Evolutionary conservation across 2,329 filamentous ascomycete genomes (phyloP).

Genomic region (Aspergillus floridensis): DNA sequence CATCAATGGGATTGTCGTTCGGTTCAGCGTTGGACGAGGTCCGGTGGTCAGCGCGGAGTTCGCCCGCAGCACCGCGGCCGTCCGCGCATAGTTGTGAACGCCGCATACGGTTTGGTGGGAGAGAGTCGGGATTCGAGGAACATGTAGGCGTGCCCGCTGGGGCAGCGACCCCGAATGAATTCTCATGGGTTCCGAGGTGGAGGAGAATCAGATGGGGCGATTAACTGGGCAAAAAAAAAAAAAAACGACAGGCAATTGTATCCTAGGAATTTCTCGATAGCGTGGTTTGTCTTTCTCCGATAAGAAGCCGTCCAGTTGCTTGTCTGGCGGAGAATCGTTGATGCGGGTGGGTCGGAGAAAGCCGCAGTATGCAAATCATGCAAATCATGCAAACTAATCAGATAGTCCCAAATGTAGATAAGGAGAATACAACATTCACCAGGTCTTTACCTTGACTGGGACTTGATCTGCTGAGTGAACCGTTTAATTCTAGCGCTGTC

Average conservation of each 20-base stretch:
- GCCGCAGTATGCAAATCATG: background rate
- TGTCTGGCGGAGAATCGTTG: conserved; percentile 23
- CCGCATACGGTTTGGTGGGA: conserved; percentile 18
- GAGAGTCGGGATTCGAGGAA: conserved; percentile 5
- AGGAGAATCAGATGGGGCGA: background rate
- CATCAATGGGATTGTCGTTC: background rate
- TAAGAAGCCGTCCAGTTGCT: conserved; percentile 17
- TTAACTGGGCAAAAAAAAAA: background rate
- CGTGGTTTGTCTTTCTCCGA: conserved; percentile 12
- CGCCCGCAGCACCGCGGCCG: conserved; percentile 19
- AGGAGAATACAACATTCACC: too few relatives aligned
- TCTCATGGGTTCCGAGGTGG: conserved; percentile 25
- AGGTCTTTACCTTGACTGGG: too few relatives aligned
- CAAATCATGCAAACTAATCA: background rate
- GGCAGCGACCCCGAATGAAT: conserved; percentile 22
- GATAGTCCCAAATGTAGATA: too few relatives aligned
- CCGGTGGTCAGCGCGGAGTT: conserved; percentile 13
- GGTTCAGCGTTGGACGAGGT: conserved; percentile 15
- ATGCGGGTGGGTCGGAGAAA: conserved; percentile 13
- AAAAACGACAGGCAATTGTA: background rate
- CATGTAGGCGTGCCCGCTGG: conserved; percentile 23
- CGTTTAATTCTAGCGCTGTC: too few relatives aligned
- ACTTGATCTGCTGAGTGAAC: too few relatives aligned
- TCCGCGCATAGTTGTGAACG: conserved; percentile 25
- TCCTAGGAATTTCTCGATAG: background rate